Conservation (phyloP, 352 stramenopile genomes). For the Bremia lactucae region DNA sequence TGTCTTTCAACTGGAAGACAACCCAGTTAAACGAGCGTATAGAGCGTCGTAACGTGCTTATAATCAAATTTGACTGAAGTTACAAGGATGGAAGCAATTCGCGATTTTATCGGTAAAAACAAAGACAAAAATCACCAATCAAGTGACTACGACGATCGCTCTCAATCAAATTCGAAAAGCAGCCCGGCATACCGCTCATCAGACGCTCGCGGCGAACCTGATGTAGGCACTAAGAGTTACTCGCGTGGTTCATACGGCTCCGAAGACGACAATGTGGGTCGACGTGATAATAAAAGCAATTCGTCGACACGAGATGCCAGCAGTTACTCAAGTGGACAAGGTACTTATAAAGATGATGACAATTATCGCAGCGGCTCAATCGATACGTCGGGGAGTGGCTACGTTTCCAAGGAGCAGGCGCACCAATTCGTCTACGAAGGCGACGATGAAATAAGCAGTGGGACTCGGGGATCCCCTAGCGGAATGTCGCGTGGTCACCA, state of each 20-base stretch:
- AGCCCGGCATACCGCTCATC: conserved; percentile 11
- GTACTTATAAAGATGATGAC: too few relatives aligned
- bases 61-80: conserved; percentile 10
- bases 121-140: conserved; percentile 1
- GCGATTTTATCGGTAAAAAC: conserved; percentile 8
- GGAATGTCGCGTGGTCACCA: too few relatives aligned
- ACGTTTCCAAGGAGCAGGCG: too few relatives aligned
- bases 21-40: too few relatives aligned
- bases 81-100: conserved; percentile 11
- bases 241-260: conserved; percentile 7
- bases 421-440: too few relatives aligned
- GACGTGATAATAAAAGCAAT: conserved; percentile 4
- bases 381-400: too few relatives aligned
- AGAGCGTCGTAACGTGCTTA: too few relatives aligned
- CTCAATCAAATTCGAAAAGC: background rate
- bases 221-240: conserved; percentile 13
- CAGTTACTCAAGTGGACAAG: conserved; percentile 9
- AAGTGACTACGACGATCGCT: background rate
- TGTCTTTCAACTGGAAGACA: too few relatives aligned
- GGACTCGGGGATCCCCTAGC: too few relatives aligned
- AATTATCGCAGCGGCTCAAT: too few relatives aligned
- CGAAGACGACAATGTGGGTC: conserved; percentile 3
- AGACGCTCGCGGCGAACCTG: conserved; percentile 7
- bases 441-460: too few relatives aligned
- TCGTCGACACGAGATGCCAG: conserved; percentile 8